Evolutionary conservation across 2,329 filamentous ascomycete genomes (phyloP).

Genomic region (Trichoderma cornu-damae): DNA sequence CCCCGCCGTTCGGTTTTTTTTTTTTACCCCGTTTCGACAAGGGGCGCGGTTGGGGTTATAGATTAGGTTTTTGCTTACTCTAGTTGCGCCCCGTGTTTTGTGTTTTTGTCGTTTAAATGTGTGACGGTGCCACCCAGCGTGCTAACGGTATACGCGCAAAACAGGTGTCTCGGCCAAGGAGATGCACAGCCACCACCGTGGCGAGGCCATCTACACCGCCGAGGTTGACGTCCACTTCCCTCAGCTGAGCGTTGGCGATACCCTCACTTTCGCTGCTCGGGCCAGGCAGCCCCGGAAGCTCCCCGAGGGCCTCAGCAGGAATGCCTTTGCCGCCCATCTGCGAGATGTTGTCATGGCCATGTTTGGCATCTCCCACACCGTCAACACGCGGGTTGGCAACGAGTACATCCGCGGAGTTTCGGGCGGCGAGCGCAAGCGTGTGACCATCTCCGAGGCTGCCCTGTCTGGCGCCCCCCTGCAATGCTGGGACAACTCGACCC

Average conservation of each 20-base stretch:
- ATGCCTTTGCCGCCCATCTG: constrained; percentile 56
- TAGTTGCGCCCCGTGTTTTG: too few species aligned
- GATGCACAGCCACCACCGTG: constrained; percentile 73
- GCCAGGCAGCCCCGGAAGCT: constrained; percentile 60
- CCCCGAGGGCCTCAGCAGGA: constrained; percentile 51
- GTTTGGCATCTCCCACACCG: constrained; percentile 67
- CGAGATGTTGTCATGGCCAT: constrained; percentile 70
- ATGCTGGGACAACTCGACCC: constrained; percentile 67
- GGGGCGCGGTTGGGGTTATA: not conserved
- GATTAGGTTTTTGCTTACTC: too few species aligned
- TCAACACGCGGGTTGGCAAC: constrained; percentile 69
- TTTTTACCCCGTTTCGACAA: not conserved
- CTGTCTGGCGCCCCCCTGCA: constrained; percentile 57
- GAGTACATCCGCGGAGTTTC: constrained; percentile 70
- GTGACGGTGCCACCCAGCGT: not conserved
- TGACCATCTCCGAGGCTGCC: constrained; percentile 57
- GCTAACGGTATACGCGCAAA: constrained; percentile 14
- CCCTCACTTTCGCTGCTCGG: constrained; percentile 69
- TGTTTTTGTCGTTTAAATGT: not conserved
- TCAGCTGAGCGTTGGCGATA: constrained; percentile 70
- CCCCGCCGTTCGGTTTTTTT: too few species aligned
- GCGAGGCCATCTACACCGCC: constrained; percentile 82
- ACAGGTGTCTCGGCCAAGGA: constrained; percentile 62
- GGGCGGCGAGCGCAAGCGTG: constrained; percentile 67
- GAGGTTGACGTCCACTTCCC: constrained; percentile 81